A percentile compares a stretch with the other conserved stretches of the same genome.
Evolutionary conservation across 257 asterid genomes (phyloP).

Genomic region (Solanum peruvianum): DNA sequence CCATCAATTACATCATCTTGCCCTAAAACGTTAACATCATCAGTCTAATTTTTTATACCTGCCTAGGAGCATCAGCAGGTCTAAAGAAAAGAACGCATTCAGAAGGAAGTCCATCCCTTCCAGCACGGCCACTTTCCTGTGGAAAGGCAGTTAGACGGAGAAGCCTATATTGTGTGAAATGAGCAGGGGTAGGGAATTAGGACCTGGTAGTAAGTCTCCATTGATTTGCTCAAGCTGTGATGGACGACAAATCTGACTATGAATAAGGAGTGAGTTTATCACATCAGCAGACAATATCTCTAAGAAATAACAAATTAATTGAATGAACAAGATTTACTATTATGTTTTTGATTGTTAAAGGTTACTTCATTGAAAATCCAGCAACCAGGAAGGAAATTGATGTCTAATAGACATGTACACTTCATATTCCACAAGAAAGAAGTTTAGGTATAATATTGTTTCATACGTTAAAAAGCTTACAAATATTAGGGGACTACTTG

Average conservation of each 20-base stretch:
- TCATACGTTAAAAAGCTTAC: background rate
- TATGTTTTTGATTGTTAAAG: background rate
- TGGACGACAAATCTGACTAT: constrained; percentile 97
- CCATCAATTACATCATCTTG: constrained; percentile 2
- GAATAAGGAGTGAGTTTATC: background rate
- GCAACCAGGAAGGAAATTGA: background rate
- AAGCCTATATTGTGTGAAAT: constrained; percentile 14
- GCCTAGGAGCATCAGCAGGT: constrained; percentile 92
- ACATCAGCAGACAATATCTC: background rate
- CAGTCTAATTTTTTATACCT: constrained; percentile 33
- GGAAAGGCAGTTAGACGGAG: constrained; percentile 14
- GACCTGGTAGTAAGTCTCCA: constrained; percentile 99
- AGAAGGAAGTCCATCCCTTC: constrained; percentile 98
- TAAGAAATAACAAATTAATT: background rate
- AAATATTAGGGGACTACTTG: background rate
- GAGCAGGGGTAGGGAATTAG: constrained; percentile 5
- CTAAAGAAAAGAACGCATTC: constrained; percentile 89
- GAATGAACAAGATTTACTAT: background rate
- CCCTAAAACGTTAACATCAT: background rate
- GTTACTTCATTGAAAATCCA: background rate
- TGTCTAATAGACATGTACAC: background rate
- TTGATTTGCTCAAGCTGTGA: constrained; percentile 97
- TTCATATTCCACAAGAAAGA: background rate
- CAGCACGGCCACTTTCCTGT: constrained; percentile 99
- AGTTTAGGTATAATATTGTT: background rate